These are phyloP conservation scores for Irpex sp. DNA, from an alignment of 1,284 basidiomycete species.

Conservation along the genomic window DNA sequence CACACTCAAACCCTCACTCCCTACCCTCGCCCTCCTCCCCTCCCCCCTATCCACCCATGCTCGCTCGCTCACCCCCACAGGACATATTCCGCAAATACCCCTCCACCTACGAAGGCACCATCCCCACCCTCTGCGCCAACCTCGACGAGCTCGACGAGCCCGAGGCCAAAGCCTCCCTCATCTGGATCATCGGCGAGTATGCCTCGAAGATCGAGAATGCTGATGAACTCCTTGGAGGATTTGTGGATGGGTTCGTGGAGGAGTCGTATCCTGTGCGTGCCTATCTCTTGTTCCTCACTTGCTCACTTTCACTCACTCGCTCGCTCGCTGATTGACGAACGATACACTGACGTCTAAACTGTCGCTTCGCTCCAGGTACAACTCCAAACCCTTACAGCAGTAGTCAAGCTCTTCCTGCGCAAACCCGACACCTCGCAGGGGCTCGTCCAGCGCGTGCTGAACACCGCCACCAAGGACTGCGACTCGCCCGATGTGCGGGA, in stretches of 20 bases:
- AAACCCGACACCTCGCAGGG: slow-evolving; percentile 90
- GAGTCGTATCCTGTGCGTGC: slow-evolving; percentile 85
- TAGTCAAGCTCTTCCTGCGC: slow-evolving; percentile 94
- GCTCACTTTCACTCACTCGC: too few relatives aligned
- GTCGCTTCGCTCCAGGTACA: too few relatives aligned
- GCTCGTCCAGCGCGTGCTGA: slow-evolving; percentile 85
- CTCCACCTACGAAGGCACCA: slow-evolving; percentile 95
- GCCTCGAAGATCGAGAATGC: slow-evolving; percentile 96
- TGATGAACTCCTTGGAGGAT: slow-evolving; percentile 85
- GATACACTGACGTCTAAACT: too few relatives aligned
- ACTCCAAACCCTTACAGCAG: slow-evolving; percentile 91
- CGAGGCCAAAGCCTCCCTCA: slow-evolving; percentile 95
- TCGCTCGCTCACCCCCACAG: too few relatives aligned
- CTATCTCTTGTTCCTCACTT: too few relatives aligned
- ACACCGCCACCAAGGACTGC: slow-evolving; percentile 94
- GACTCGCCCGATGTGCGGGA: slow-evolving; percentile 98
- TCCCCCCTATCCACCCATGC: too few relatives aligned
- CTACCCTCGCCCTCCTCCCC: too few relatives aligned
- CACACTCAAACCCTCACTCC: too few relatives aligned
- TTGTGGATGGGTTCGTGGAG: slow-evolving; percentile 90
- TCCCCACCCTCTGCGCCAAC: slow-evolving; percentile 91
- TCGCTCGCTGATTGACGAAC: too few relatives aligned
- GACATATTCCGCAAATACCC: slow-evolving; percentile 99
- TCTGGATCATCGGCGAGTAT: slow-evolving; percentile 99
- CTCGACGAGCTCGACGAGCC: slow-evolving; percentile 97